Evolutionary conservation across 2,329 filamentous ascomycete species (phyloP).

Genomic region (Colletotrichum chlorophyti): DNA sequence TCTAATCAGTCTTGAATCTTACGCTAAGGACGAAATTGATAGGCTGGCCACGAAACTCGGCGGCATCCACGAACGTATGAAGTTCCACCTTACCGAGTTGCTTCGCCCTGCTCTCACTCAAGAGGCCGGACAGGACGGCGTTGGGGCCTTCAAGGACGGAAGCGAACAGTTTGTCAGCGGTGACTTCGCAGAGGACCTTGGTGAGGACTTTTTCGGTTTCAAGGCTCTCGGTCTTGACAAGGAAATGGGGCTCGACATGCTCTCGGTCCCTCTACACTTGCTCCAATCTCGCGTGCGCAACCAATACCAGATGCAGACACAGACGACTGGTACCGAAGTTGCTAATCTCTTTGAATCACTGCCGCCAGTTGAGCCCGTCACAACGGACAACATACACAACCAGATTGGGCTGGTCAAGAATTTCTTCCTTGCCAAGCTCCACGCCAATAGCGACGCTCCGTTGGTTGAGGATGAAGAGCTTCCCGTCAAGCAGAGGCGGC

Average conservation of each 20-base stretch:
- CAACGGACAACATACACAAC: slow-evolving; percentile 75
- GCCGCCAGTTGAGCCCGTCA: slow-evolving; percentile 77
- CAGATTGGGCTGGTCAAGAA: slow-evolving; percentile 89
- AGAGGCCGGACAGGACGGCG: slow-evolving; percentile 82
- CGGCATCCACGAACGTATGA: slow-evolving; percentile 93
- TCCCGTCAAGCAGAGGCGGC: slow-evolving; percentile 87
- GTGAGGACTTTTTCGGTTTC: slow-evolving; percentile 99
- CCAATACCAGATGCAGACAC: slow-evolving; percentile 79
- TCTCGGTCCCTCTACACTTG: slow-evolving; percentile 92
- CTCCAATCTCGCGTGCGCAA: slow-evolving; percentile 89
- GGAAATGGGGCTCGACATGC: slow-evolving; percentile 85
- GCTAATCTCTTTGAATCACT: slow-evolving; percentile 72
- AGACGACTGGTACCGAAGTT: slow-evolving; percentile 60
- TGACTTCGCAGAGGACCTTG: slow-evolving; percentile 96
- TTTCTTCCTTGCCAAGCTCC: slow-evolving; percentile 90
- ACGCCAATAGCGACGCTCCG: slow-evolving; percentile 73
- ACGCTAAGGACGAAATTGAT: slow-evolving; percentile 94
- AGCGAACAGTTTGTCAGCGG: slow-evolving; percentile 97
- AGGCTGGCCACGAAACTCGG: slow-evolving; percentile 79
- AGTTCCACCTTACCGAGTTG: slow-evolving; percentile 88
- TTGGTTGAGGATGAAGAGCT: slow-evolving; percentile 94
- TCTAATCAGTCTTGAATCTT: slow-evolving; percentile 80
- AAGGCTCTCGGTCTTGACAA: slow-evolving; percentile 90
- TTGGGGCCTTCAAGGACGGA: slow-evolving; percentile 91
- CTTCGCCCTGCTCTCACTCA: slow-evolving; percentile 82